Conservation (phyloP, 441 rosid genomes). For the Corymbia citriodora region DNA sequence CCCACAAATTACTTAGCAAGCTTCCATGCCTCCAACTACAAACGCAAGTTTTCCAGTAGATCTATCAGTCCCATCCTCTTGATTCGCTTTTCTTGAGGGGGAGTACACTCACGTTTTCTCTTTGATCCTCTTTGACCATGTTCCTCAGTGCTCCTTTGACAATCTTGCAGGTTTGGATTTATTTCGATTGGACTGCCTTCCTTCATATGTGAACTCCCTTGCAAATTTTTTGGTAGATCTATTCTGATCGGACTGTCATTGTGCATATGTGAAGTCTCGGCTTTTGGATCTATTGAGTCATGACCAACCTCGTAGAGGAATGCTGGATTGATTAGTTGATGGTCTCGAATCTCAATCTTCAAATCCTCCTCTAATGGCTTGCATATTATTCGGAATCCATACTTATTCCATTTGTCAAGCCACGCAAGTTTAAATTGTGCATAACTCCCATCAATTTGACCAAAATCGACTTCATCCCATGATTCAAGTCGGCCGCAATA, state of each 20-base stretch:
- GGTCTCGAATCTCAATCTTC: fast-evolving
- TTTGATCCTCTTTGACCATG: background rate
- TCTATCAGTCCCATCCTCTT: no score
- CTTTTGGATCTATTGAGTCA: background rate
- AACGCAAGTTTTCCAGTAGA: no score
- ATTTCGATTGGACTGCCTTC: background rate
- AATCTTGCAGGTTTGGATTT: background rate
- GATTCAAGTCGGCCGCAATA: fast-evolving
- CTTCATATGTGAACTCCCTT: background rate
- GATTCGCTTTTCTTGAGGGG: background rate
- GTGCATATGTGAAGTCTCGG: fast-evolving
- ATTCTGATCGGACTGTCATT: fast-evolving
- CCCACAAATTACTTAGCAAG: no score
- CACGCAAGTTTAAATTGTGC: fast-evolving
- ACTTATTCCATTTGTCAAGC: fast-evolving
- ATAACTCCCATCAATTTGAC: background rate
- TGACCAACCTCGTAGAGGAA: background rate
- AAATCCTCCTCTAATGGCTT: background rate
- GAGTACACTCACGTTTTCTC: background rate
- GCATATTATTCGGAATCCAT: background rate
- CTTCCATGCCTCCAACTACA: no score
- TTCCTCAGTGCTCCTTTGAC: background rate
- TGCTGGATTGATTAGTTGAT: background rate
- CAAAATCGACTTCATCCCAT: background rate
- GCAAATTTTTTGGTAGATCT: background rate